A percentile compares a stretch with the other conserved stretches of the same genome.
phyloP scores from a whole-genome alignment of 83 land plant genomes.

The Picea mariana region DNA sequence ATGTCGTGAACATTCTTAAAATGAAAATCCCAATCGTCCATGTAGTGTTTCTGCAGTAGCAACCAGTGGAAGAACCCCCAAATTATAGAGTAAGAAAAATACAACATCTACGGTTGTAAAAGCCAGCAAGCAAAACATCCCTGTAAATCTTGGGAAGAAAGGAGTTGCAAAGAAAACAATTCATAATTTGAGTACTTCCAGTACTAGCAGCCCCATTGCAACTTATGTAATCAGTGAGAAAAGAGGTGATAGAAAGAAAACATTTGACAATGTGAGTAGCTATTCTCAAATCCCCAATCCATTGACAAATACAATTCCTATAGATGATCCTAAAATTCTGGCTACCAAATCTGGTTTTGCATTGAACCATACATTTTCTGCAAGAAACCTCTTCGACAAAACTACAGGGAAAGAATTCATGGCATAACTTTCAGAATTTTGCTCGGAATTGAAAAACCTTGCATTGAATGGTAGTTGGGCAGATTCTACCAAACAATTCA shows the following conservation, averaged over 20 bases:
- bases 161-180: not conserved
- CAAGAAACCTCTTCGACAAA: slow-evolving; percentile 19
- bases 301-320: too few relatives aligned
- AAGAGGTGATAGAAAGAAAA: too few relatives aligned
- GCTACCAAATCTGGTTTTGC: too few relatives aligned
- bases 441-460: slow-evolving; percentile 31
- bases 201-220: not conserved
- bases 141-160: not conserved
- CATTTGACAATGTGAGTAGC: too few relatives aligned
- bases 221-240: not conserved
- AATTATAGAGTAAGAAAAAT: not conserved
- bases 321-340: too few relatives aligned
- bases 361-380: too few relatives aligned
- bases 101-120: not conserved
- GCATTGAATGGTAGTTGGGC: slow-evolving; percentile 21
- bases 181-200: not conserved
- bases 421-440: slow-evolving; percentile 49
- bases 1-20: slow-evolving; percentile 32
- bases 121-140: not conserved
- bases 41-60: not conserved
- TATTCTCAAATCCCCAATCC: too few relatives aligned
- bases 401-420: slow-evolving; percentile 40
- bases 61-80: not conserved
- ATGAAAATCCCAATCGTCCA: slow-evolving; percentile 42
- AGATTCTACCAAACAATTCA: not conserved